These are phyloP conservation scores for Coemansia sp. DNA, from an alignment of 192 early-diverging fungal genomes.

Conservation along the genomic window DNA sequence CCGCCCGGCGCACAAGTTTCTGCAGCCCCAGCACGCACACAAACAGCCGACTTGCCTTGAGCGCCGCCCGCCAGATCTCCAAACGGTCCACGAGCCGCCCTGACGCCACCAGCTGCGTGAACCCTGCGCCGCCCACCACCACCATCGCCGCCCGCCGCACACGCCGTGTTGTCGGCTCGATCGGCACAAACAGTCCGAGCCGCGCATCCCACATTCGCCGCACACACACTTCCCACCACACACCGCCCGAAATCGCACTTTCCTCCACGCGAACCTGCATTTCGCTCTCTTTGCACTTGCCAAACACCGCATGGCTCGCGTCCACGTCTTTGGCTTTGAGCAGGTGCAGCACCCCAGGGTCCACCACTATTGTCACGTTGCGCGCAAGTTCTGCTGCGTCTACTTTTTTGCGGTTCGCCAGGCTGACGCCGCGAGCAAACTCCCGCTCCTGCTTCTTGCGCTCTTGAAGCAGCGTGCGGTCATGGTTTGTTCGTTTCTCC, in stretches of 20 bases:
- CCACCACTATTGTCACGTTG: slow-evolving; percentile 36
- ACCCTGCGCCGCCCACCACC: slow-evolving; percentile 13
- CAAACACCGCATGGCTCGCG: slow-evolving; percentile 11
- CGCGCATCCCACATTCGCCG: slow-evolving; percentile 31
- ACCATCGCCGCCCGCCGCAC: slow-evolving; percentile 27
- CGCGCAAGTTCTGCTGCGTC: slow-evolving; percentile 14
- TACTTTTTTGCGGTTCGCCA: slow-evolving; percentile 17
- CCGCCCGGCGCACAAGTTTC: slow-evolving; percentile 10
- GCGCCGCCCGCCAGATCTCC: slow-evolving; percentile 38
- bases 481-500: neutral
- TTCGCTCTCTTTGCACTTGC: neutral
- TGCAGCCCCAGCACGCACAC: slow-evolving; percentile 43
- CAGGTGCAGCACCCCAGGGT: slow-evolving; percentile 11
- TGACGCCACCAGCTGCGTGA: slow-evolving; percentile 14
- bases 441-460: neutral
- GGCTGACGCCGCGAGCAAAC: neutral
- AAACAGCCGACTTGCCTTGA: slow-evolving; percentile 21
- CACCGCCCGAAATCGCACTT: neutral
- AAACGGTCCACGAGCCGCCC: slow-evolving; percentile 7
- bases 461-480: neutral
- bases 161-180: neutral
- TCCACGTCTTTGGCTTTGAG: neutral
- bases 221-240: slow-evolving; percentile 34
- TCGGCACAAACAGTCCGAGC: slow-evolving; percentile 26
- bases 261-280: neutral